These are phyloP conservation scores for Populus simonii DNA, from an alignment of 345 rosid species.

Conservation along the genomic window DNA sequence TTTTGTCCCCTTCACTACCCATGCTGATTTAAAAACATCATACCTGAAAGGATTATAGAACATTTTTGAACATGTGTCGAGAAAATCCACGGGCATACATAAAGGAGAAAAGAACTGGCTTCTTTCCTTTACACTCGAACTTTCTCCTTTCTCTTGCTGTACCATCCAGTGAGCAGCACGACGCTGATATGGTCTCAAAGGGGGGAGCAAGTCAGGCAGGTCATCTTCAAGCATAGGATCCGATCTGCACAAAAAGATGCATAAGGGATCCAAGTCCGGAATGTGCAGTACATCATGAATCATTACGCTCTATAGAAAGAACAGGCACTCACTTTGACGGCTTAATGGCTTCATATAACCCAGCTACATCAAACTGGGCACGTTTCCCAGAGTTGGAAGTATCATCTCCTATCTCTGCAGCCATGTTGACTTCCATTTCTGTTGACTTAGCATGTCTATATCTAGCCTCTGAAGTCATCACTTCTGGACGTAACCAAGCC, in stretches of 20 bases:
- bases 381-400: conserved; percentile 35
- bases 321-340: conserved; percentile 76
- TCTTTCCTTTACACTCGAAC: conserved; percentile 32
- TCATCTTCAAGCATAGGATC: conserved; percentile 61
- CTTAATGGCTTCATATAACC: conserved; percentile 92
- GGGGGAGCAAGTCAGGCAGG: conserved; percentile 68
- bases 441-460: conserved; percentile 44
- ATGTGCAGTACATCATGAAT: conserved; percentile 6
- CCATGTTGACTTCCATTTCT: conserved; percentile 29
- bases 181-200: conserved; percentile 83
- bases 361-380: conserved; percentile 61
- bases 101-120: conserved; percentile 61
- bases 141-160: conserved; percentile 68
- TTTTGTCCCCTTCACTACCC: neutral
- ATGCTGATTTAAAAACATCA: conserved; percentile 4
- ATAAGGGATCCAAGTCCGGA: neutral
- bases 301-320: neutral
- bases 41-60: conserved; percentile 97
- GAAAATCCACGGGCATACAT: conserved; percentile 58
- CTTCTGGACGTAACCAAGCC: conserved; percentile 94
- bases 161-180: conserved; percentile 98
- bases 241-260: conserved; percentile 42
- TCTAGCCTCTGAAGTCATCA: conserved; percentile 70
- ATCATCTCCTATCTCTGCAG: conserved; percentile 24
- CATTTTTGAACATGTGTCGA: conserved; percentile 64